Base-by-base conservation (phyloP, 495 filamentous ascomycete genomes). In the Penicillium arizonense region DNA sequence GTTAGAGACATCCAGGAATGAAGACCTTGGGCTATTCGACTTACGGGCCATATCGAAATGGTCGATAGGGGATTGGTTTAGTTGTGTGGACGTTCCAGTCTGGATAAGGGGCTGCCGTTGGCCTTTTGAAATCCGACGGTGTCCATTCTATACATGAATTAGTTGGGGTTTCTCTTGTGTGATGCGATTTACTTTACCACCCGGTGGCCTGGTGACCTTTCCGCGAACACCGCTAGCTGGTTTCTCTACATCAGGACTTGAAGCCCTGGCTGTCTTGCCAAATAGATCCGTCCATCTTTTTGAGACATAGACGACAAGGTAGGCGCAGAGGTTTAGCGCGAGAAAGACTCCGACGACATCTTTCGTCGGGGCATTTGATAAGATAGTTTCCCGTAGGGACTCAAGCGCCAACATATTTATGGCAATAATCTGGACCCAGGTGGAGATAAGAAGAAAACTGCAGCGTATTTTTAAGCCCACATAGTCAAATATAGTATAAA, bases 31-130 rank as follows among this genome's bases (percentile, higher is more conserved):
- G 10, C 30, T 10, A 9, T 36, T 30, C 13, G 20, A 62, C 74
- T 64, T 63, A 77, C 65, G 88, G 88, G 3, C 90, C 90, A 73
- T 92, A 83, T 71, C 86, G 82, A 67, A 95, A 95, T 4, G 91
- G 89, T 21, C 91, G 82, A 69, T 95, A 96, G 10, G 88, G 87
- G 13, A 90, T 81, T 4, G 91, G 88, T 57, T 89, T 90, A 3
- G 89, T 87, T 40, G 74, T 71, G 39, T 81, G 65, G 33, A 94
- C 64, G 55, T 87, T 79, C 91, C 91, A 95, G 65, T 83, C 67
- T 5, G 81, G 80, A 53, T 87, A 90, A 7, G 90, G 82, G 0
- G 76, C 32, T 36, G 90, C 85, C 10, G 76, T 71, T 3, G 90
- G 89, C 21, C 85, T 72, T 53, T 81, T 77, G 74, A 91, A 95